Conservation (phyloP, 2,329 filamentous ascomycete genomes). For the Aspergillus aculeatus region DNA sequence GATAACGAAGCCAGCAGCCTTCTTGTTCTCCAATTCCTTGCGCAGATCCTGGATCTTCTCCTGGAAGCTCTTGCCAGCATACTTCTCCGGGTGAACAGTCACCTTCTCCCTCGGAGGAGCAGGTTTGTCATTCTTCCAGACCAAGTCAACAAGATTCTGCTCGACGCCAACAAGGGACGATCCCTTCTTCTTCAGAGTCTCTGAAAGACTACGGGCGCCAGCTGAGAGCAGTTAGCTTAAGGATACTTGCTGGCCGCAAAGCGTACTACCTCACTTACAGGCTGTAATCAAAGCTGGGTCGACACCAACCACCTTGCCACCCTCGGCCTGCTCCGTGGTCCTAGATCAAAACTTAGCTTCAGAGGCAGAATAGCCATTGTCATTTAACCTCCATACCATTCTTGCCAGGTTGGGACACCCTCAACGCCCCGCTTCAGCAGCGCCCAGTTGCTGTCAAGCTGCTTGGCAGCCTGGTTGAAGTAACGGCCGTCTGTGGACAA, state of each 20-base stretch:
- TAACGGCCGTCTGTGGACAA: conserved; percentile 94
- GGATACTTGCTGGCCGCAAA: background rate
- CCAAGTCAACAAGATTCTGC: conserved; percentile 81
- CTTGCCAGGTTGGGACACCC: conserved; percentile 95
- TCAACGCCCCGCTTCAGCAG: conserved; percentile 90
- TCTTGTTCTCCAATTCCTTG: conserved; percentile 90
- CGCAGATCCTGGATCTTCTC: conserved; percentile 82
- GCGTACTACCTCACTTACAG: conserved; percentile 37
- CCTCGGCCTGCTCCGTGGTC: conserved; percentile 77
- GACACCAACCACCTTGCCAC: conserved; percentile 84
- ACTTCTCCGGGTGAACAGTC: conserved; percentile 68
- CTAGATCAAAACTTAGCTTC: conserved; percentile 33
- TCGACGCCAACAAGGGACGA: conserved; percentile 70
- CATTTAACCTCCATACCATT: conserved; percentile 63
- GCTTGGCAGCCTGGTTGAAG: conserved; percentile 91
- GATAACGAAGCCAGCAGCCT: conserved; percentile 80
- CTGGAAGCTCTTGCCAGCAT: conserved; percentile 76
- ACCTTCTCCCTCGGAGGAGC: conserved; percentile 72
- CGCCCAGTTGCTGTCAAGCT: conserved; percentile 88
- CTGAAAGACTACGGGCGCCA: conserved; percentile 71
- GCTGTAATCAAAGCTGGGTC: conserved; percentile 85
- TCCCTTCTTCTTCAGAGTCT: conserved; percentile 84
- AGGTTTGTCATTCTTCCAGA: conserved; percentile 79
- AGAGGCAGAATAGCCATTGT: background rate
- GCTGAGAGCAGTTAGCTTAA: conserved; percentile 36